These are phyloP conservation scores for Anthoceros angustus DNA, from an alignment of 225 moss, liverwort and hornwort genomes.

Conservation along the genomic window DNA sequence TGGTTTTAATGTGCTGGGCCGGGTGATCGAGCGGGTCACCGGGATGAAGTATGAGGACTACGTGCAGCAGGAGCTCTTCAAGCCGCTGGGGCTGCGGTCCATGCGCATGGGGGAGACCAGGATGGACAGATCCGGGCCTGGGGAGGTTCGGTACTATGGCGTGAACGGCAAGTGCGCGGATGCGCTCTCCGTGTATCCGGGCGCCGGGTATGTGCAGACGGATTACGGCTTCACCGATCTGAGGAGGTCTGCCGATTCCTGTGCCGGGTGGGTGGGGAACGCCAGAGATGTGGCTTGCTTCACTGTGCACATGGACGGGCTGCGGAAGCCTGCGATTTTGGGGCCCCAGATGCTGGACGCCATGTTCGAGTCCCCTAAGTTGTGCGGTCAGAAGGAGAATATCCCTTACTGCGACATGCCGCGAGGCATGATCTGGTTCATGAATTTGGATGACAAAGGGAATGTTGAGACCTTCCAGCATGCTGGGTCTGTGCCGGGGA, in stretches of 20 bases:
- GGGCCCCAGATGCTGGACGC: background rate
- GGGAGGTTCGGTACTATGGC: constrained; percentile 6
- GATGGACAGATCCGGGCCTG: constrained; percentile 3
- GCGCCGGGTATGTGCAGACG: constrained; percentile 8
- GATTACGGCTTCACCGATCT: constrained; percentile 10
- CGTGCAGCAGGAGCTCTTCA: constrained; percentile 9
- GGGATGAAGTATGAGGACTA: constrained; percentile 8
- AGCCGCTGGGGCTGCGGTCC: constrained; percentile 5
- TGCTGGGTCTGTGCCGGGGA: background rate
- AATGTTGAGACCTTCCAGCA: constrained; percentile 5
- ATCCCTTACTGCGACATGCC: background rate
- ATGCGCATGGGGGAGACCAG: constrained; percentile 11
- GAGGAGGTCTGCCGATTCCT: constrained; percentile 7
- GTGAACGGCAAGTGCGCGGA: background rate
- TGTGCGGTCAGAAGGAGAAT: background rate
- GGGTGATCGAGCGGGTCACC: constrained; percentile 7
- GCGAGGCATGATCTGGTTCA: constrained; percentile 8
- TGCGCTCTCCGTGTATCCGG: constrained; percentile 6
- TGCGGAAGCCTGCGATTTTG: background rate
- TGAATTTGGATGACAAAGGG: background rate
- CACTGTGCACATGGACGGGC: constrained; percentile 1
- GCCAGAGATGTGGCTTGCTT: constrained; percentile 5
- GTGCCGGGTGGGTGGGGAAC: constrained; percentile 7
- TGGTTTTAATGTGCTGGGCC: constrained; percentile 7
- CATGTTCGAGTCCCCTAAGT: background rate